A percentile compares a stretch with the other conserved stretches of the same genome.
Evolutionary conservation across 208 protist species (phyloP).

Genomic region (Crithidia bombi): DNA sequence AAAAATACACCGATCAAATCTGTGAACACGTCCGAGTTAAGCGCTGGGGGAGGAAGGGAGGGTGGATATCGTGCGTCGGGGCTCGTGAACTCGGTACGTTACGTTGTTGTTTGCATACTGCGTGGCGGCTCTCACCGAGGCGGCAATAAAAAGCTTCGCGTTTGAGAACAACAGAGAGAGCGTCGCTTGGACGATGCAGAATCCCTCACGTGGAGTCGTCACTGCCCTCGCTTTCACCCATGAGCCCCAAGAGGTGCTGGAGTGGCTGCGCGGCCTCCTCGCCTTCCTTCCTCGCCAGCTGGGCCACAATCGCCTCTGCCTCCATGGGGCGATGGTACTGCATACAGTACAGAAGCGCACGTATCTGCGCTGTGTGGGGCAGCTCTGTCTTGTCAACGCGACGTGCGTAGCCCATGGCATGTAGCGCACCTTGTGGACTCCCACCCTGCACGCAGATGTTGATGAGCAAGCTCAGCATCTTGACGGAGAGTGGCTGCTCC

Average conservation of each 20-base stretch:
- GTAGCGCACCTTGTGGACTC: conserved; percentile 70
- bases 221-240: conserved; percentile 23
- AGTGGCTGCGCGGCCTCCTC: conserved; percentile 47
- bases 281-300: conserved; percentile 46
- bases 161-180: background rate
- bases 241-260: conserved; percentile 47
- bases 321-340: conserved; percentile 74
- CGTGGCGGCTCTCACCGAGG: too few species aligned
- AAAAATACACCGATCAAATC: too few species aligned
- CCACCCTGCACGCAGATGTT: conserved; percentile 80
- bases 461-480: conserved; percentile 72
- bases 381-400: conserved; percentile 72
- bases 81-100: too few species aligned
- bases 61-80: too few species aligned
- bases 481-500: conserved; percentile 41
- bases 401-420: conserved; percentile 68
- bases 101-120: too few species aligned
- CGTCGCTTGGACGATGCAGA: background rate
- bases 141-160: background rate
- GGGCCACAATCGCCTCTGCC: conserved; percentile 70
- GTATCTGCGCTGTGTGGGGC: conserved; percentile 58
- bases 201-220: background rate
- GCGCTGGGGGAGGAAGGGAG: too few species aligned
- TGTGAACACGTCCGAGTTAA: too few species aligned
- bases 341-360: conserved; percentile 78